A percentile compares a stretch with the other conserved stretches of the same genome.
phyloP scores from a whole-genome alignment of 164 flowering plant species.

The Vitis cinerea region DNA sequence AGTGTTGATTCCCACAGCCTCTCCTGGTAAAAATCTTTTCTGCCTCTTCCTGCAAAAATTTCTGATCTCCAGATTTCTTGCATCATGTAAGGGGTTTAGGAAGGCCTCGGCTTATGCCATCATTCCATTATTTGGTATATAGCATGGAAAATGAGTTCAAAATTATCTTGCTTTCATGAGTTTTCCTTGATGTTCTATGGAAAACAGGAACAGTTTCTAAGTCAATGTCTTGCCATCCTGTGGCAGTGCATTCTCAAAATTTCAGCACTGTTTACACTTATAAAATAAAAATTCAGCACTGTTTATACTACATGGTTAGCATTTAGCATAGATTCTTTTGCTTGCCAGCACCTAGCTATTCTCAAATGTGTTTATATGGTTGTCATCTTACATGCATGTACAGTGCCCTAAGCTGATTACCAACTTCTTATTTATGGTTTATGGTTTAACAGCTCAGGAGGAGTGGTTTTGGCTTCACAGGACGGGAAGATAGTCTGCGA shows the following conservation, averaged over 20 bases:
- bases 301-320: neutral
- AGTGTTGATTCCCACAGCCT: conserved; percentile 36
- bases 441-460: conserved; percentile 42
- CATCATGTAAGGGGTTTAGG: neutral
- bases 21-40: conserved; percentile 40
- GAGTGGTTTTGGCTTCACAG: conserved; percentile 63
- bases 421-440: neutral
- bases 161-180: too few species aligned
- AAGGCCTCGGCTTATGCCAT: too few species aligned
- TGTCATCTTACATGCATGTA: too few species aligned
- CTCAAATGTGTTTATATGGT: too few species aligned
- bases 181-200: too few species aligned
- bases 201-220: too few species aligned
- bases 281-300: too few species aligned
- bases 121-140: too few species aligned
- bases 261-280: neutral
- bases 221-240: too few species aligned
- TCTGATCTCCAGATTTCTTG: neutral
- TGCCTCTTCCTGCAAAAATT: neutral
- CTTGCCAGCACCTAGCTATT: neutral
- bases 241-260: neutral
- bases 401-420: too few species aligned
- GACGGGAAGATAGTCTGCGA: conserved; percentile 73
- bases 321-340: neutral
- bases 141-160: too few species aligned